Evolutionary conservation across 2,329 filamentous ascomycete genomes (phyloP).

Genomic region (Curvularia spicifera): DNA sequence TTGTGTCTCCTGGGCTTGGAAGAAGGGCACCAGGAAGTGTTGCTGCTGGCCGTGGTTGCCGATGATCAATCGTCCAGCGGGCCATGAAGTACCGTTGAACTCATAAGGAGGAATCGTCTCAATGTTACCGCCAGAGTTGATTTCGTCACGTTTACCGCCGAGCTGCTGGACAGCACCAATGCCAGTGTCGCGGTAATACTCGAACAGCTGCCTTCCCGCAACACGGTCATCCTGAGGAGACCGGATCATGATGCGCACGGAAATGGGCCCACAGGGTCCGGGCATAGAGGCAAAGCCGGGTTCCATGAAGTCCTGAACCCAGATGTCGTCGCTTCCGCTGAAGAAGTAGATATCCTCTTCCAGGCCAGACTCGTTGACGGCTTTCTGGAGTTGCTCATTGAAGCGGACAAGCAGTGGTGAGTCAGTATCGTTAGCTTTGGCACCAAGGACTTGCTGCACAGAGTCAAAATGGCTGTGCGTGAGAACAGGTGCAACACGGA

Average conservation of each 20-base stretch:
- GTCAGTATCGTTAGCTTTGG: constrained; percentile 13
- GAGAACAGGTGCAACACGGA: constrained; percentile 26
- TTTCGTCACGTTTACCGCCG: constrained; percentile 17
- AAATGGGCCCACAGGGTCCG: constrained; percentile 43
- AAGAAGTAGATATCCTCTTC: constrained; percentile 29
- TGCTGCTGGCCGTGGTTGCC: constrained; percentile 21
- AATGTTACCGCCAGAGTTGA: constrained; percentile 45
- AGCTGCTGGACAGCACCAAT: constrained; percentile 44
- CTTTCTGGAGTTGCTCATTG: constrained; percentile 21
- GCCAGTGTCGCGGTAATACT: constrained; percentile 37
- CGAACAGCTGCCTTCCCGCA: constrained; percentile 45
- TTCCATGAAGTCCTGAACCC: constrained; percentile 53
- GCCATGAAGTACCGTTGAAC: constrained; percentile 19
- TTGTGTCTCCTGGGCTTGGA: constrained; percentile 48
- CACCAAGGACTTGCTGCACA: constrained; percentile 37
- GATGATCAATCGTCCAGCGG: constrained; percentile 31
- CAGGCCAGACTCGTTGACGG: constrained; percentile 16
- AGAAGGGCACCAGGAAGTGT: constrained; percentile 34
- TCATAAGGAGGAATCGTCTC: constrained; percentile 50
- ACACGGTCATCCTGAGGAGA: constrained; percentile 31
- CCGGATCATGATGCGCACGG: constrained; percentile 44
- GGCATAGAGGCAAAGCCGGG: constrained; percentile 51
- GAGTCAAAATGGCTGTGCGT: constrained; percentile 50
- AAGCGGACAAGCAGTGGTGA: constrained; percentile 21
- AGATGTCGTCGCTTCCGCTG: constrained; percentile 40